Percentiles rank a stretch among this genome's conserved stretches.
Evolutionary conservation across 2,329 filamentous ascomycete species (phyloP).

Genomic region (Ceratocystiopsis minuta): DNA sequence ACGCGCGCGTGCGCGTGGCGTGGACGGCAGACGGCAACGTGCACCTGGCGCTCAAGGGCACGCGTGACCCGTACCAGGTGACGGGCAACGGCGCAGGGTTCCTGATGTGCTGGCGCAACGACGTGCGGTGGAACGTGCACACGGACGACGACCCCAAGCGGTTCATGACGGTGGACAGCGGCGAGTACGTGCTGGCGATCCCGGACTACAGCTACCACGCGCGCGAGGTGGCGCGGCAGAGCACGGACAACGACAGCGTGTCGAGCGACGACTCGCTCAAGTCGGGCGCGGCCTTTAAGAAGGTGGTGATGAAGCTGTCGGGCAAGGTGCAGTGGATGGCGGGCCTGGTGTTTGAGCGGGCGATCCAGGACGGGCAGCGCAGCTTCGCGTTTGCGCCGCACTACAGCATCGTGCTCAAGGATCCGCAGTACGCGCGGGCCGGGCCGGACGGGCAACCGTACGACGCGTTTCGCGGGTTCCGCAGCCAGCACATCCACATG

Average conservation of each 20-base stretch:
- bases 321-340: slow-evolving; percentile 88
- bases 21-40: slow-evolving; percentile 97
- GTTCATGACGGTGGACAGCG: slow-evolving; percentile 91
- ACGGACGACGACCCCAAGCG: slow-evolving; percentile 72
- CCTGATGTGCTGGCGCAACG: slow-evolving; percentile 95
- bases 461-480: slow-evolving; percentile 91
- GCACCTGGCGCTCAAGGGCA: slow-evolving; percentile 78
- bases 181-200: slow-evolving; percentile 84
- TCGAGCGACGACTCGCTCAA: slow-evolving; percentile 46
- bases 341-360: slow-evolving; percentile 81
- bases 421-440: slow-evolving; percentile 53
- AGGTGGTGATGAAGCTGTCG: slow-evolving; percentile 96
- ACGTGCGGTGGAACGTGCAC: slow-evolving; percentile 75
- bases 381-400: slow-evolving; percentile 84
- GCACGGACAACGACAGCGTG: slow-evolving; percentile 39
- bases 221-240: slow-evolving; percentile 38
- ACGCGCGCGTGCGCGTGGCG: slow-evolving; percentile 71
- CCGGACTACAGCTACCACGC: slow-evolving; percentile 86
- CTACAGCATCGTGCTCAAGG: slow-evolving; percentile 75
- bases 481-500: slow-evolving; percentile 90
- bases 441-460: slow-evolving; percentile 38
- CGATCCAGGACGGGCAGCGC: slow-evolving; percentile 50
- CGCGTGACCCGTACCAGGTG: slow-evolving; percentile 82
- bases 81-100: slow-evolving; percentile 89
- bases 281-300: slow-evolving; percentile 77